Evolutionary conservation across 768 basidiomycete species (phyloP), one percentile per base, ranked within the genome.

Genomic region (Crepidotus variabilis): DNA sequence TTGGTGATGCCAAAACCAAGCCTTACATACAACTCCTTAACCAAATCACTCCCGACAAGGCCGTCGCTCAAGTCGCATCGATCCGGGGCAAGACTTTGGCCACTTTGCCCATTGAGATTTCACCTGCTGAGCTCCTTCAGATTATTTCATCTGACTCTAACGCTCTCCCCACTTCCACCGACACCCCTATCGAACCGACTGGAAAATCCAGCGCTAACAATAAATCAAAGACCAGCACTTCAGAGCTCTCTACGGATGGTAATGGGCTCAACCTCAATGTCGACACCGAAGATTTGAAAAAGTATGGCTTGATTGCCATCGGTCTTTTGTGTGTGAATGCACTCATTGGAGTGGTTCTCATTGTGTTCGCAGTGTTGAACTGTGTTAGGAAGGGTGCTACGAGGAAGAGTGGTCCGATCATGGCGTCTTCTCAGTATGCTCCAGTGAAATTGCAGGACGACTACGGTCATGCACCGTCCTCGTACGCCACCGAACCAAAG

Each of bases 11-110:
- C 18, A 23, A 45, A 61, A 55, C 2, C 1, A 60, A 61, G 1
- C 73, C 78, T 6, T 73, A 71, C 48, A 73, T 79, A 53, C 77
- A 78, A 54, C 61, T 79, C 3, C 64, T 79, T 9, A 67, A 75
- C 0, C 63, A 72, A 23, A 71, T 74, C 0, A 65, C 74, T n/a
- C 61, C 63, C 6, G 67, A 68, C 10, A 71, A 69, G 32, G 77
- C 73, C 0, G 70, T 67, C 18, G 49, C 61, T 5, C 62, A 74
- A 28, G 73, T 76, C 1, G 28, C 61, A 5, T 56, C 54, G 13
- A 65, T 69, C 36, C 69, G 71, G 4, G 60, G 59, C 11, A 60
- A 63, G 50, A 65, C 69, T 1, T 60, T 73, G 45, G 63, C 63
- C 6, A 18, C 33, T 9, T 57, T 64, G 4, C 67, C 66, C 20